Percentiles rank a stretch among this genome's conserved stretches.
Conservation (phyloP, 208 protist genomes). For the Tritrichomonas foetus region DNA sequence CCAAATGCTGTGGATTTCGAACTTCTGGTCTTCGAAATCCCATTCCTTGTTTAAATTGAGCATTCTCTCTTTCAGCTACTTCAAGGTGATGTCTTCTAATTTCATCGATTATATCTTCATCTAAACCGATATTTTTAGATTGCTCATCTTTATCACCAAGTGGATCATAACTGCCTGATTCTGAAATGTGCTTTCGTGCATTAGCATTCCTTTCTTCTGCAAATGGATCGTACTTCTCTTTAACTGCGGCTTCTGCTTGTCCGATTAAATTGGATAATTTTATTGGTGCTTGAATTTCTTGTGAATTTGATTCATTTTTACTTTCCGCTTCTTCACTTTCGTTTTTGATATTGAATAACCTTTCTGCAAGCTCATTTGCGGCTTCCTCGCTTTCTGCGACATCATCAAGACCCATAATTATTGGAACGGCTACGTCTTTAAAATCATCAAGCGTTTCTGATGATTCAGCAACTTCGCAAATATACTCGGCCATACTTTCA, state of each 20-base stretch:
- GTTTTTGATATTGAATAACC: not conserved
- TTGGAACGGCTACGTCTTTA: not conserved
- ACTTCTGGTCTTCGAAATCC: not conserved
- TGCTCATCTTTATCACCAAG: not conserved
- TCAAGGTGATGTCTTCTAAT: too few relatives aligned
- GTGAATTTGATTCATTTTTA: not conserved
- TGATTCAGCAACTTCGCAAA: not conserved
- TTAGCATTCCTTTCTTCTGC: not conserved
- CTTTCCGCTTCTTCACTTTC: not conserved
- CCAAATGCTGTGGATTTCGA: not conserved
- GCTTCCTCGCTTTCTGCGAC: not conserved
- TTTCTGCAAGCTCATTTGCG: not conserved
- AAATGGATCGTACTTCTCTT: not conserved
- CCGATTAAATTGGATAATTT: not conserved
- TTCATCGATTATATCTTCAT: not conserved
- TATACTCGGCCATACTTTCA: not conserved
- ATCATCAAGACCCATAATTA: not conserved
- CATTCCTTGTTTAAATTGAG: not conserved
- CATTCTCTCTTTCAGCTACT: not conserved
- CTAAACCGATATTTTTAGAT: too few relatives aligned
- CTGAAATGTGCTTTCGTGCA: not conserved
- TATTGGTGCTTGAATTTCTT: not conserved
- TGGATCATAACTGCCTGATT: too few relatives aligned
- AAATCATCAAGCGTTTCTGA: conserved; percentile 4
- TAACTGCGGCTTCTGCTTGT: not conserved